Evolutionary conservation across 2,329 filamentous ascomycete genomes (phyloP).

Genomic region (Ascocoryne sarcoides): DNA sequence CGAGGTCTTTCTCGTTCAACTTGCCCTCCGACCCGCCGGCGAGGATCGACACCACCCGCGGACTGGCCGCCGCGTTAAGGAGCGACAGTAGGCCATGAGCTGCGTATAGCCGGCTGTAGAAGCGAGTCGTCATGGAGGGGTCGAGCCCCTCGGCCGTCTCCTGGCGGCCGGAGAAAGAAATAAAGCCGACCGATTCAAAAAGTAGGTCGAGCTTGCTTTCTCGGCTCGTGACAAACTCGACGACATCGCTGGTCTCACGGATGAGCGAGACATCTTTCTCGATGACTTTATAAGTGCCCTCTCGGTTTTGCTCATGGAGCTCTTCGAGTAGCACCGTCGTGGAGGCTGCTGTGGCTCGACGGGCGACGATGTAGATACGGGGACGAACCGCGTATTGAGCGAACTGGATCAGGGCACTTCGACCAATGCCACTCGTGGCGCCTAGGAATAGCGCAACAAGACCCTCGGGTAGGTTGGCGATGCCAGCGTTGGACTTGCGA

Average conservation of each 20-base stretch:
- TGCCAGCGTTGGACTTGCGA: constrained; percentile 30
- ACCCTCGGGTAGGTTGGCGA: constrained; percentile 24
- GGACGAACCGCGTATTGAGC: constrained; percentile 33
- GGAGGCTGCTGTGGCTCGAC: constrained; percentile 30
- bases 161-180: constrained; percentile 17
- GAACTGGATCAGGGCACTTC: constrained; percentile 39
- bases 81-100: constrained; percentile 47
- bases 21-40: constrained; percentile 42
- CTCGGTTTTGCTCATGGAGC: too few species aligned
- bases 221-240: constrained; percentile 32
- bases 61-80: constrained; percentile 34
- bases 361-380: constrained; percentile 43
- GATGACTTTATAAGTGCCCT: too few species aligned
- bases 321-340: too few species aligned
- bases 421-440: constrained; percentile 46
- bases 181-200: constrained; percentile 34
- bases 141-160: constrained; percentile 49
- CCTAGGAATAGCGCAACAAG: constrained; percentile 44
- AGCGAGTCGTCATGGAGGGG: constrained; percentile 37
- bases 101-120: constrained; percentile 48
- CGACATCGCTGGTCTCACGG: constrained; percentile 38
- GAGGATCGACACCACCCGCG: constrained; percentile 45
- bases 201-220: constrained; percentile 37
- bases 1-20: constrained; percentile 35
- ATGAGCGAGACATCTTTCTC: constrained; percentile 39